A percentile compares a stretch with the other conserved stretches of the same genome.
These are phyloP conservation scores for Apodospora peruviana DNA, from an alignment of 495 filamentous ascomycete genomes.

Conservation along the genomic window DNA sequence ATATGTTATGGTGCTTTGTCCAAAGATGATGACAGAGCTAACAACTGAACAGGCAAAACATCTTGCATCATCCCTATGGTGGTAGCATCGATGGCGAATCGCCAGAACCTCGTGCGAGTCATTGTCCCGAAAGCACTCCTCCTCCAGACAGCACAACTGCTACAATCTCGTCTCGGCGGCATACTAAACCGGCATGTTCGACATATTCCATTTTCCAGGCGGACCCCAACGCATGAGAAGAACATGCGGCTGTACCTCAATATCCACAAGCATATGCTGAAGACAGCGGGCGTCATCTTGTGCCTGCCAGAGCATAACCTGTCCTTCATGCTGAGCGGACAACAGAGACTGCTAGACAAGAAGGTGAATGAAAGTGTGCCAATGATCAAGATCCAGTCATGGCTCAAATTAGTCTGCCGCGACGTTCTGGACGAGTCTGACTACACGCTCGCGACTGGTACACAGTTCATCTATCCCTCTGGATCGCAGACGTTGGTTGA, in stretches of 20 bases:
- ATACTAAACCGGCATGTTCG: slow-evolving; percentile 39
- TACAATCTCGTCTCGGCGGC: slow-evolving; percentile 43
- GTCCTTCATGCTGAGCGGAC: slow-evolving; percentile 47
- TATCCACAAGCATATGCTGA: slow-evolving; percentile 29
- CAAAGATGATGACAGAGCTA: neutral
- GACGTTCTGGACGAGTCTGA: slow-evolving; percentile 58
- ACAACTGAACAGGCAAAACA: slow-evolving; percentile 41
- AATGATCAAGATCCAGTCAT: slow-evolving; percentile 42
- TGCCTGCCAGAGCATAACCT: slow-evolving; percentile 47
- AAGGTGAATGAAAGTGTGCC: slow-evolving; percentile 28
- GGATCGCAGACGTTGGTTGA: slow-evolving; percentile 44
- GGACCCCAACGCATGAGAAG: slow-evolving; percentile 25
- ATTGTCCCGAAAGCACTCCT: slow-evolving; percentile 49
- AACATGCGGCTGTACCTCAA: slow-evolving; percentile 28
- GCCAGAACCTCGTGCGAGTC: slow-evolving; percentile 36
- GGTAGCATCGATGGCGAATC: slow-evolving; percentile 41
- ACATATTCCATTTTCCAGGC: slow-evolving; percentile 49
- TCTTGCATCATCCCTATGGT: slow-evolving; percentile 53
- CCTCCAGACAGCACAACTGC: slow-evolving; percentile 43
- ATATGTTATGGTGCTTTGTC: neutral
- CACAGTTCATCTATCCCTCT: slow-evolving; percentile 46
- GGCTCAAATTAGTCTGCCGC: slow-evolving; percentile 38
- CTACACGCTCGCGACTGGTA: slow-evolving; percentile 42
- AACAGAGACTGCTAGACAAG: slow-evolving; percentile 38
- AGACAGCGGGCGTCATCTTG: slow-evolving; percentile 36